A percentile compares a stretch with the other conserved stretches of the same genome.
These are phyloP conservation scores for Gossypium longicalyx DNA, from an alignment of 345 rosid genomes.

Conservation along the genomic window DNA sequence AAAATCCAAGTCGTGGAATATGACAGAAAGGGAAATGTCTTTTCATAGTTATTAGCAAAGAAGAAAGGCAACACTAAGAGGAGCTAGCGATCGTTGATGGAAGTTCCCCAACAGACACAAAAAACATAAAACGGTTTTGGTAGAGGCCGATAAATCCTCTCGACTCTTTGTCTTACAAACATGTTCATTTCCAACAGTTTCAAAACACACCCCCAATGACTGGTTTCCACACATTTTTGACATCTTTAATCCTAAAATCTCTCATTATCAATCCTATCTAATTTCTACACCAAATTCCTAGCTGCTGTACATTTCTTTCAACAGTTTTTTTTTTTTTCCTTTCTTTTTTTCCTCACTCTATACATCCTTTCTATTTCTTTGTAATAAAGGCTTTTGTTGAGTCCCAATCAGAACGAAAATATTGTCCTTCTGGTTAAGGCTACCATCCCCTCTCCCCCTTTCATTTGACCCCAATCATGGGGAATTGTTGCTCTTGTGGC, in stretches of 20 bases:
- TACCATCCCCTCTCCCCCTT: not conserved
- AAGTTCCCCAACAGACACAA: too few species aligned
- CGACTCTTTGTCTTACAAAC: not conserved
- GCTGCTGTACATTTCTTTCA: not conserved
- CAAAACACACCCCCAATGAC: not conserved
- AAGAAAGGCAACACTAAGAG: too few species aligned
- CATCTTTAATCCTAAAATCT: not conserved
- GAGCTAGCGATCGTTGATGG: too few species aligned
- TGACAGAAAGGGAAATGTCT: too few species aligned
- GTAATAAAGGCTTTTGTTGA: not conserved
- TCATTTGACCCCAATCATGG: slow-evolving; percentile 9
- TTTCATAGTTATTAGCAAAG: too few species aligned
- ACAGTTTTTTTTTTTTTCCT: not conserved
- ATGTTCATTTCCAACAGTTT: not conserved
- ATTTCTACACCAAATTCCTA: not conserved
- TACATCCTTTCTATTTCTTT: slow-evolving; percentile 14
- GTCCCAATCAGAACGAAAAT: not conserved
- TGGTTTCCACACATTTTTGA: not conserved
- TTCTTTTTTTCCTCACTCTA: not conserved
- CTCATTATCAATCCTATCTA: not conserved
- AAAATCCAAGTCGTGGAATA: too few species aligned
- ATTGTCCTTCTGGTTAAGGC: not conserved
- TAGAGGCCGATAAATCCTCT: not conserved
- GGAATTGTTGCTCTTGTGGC: slow-evolving; percentile 1
- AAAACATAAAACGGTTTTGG: not conserved